Percentiles rank a stretch among this genome's conserved stretches.
These are phyloP conservation scores for Aspergillus candidus DNA, from an alignment of 2,329 filamentous ascomycete species.

Conservation along the genomic window DNA sequence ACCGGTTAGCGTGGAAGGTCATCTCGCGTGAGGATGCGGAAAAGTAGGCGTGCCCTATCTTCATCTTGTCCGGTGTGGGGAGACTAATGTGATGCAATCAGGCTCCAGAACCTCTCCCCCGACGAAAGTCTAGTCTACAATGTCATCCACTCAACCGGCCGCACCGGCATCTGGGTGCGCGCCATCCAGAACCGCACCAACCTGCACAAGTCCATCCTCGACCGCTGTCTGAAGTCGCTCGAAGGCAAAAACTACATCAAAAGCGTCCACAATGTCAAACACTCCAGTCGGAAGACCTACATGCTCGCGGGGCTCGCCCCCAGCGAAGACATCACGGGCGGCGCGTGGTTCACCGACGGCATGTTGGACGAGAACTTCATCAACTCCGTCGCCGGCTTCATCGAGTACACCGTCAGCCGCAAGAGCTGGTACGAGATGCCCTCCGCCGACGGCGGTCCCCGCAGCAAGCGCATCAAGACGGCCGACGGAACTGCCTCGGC, in stretches of 20 bases:
- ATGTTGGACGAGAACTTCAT: slow-evolving; percentile 87
- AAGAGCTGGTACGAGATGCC: slow-evolving; percentile 62
- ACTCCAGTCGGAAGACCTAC: slow-evolving; percentile 89
- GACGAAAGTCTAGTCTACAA: slow-evolving; percentile 84
- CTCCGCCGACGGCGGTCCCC: slow-evolving; percentile 29
- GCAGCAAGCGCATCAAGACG: slow-evolving; percentile 38
- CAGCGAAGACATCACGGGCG: slow-evolving; percentile 84
- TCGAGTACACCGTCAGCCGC: slow-evolving; percentile 66
- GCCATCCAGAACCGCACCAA: slow-evolving; percentile 73
- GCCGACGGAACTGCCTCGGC: slow-evolving; percentile 27
- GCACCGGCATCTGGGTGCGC: slow-evolving; percentile 86
- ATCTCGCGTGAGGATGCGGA: slow-evolving; percentile 44
- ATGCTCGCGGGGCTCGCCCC: slow-evolving; percentile 81
- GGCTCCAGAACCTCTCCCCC: slow-evolving; percentile 45
- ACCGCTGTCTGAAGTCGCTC: slow-evolving; percentile 75
- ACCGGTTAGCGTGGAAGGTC: slow-evolving; percentile 43
- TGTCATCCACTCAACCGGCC: slow-evolving; percentile 77
- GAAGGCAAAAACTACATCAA: slow-evolving; percentile 77
- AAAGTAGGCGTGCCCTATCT: slow-evolving; percentile 32
- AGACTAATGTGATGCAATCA: slow-evolving; percentile 8
- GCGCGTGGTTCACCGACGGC: slow-evolving; percentile 89
- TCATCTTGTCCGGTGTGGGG: no score
- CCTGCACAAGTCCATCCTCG: slow-evolving; percentile 76
- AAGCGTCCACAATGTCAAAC: slow-evolving; percentile 85
- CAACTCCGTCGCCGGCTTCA: slow-evolving; percentile 63